phyloP scores from a whole-genome alignment of 148 eudicot genomes.

The Selenicereus undatus region DNA sequence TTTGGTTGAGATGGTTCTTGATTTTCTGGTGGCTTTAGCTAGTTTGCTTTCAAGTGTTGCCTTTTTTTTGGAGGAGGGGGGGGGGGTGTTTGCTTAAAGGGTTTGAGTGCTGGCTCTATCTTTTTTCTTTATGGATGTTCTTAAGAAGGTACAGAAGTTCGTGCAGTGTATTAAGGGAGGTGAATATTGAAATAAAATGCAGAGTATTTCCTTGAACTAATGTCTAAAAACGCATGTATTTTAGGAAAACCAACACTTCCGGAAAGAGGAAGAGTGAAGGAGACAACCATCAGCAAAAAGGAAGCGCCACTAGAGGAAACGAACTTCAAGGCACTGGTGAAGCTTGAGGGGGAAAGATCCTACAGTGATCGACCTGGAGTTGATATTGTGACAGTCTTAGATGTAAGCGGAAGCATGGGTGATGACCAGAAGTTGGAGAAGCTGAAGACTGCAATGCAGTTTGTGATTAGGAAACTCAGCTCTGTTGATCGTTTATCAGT shows the following conservation, averaged over 20 bases:
- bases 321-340: neutral
- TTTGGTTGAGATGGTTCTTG: too few species aligned
- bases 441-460: neutral
- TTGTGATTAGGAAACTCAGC: slow-evolving; percentile 2
- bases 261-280: neutral
- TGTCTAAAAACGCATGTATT: neutral
- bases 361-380: neutral
- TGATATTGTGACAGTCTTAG: neutral
- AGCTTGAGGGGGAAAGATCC: neutral
- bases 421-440: neutral
- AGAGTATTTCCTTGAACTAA: too few species aligned
- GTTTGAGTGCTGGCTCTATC: too few species aligned
- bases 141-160: too few species aligned
- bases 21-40: too few species aligned
- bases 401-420: neutral
- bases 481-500: slow-evolving; percentile 4
- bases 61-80: too few species aligned
- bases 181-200: too few species aligned
- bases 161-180: too few species aligned
- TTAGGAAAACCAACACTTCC: neutral
- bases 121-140: too few species aligned
- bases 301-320: slow-evolving; percentile 8
- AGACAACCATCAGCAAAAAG: neutral
- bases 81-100: too few species aligned
- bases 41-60: too few species aligned